Evolutionary conservation across 2,329 filamentous ascomycete species (phyloP), one percentile per base, ranked within the genome.

Genomic region (Xylariaceae sp.): DNA sequence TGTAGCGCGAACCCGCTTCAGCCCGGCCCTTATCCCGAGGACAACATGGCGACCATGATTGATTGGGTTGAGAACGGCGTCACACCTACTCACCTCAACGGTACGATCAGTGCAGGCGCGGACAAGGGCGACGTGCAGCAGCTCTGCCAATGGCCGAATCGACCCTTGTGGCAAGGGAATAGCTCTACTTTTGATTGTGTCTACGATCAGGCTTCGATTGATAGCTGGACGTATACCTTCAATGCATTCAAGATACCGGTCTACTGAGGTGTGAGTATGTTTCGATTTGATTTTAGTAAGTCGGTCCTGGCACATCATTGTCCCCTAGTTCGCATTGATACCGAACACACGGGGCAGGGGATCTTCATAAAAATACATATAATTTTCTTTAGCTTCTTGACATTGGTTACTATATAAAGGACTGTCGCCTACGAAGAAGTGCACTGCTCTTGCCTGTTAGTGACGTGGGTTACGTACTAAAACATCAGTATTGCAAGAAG

Each of bases 31-130:
- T 74, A 66, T 54, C 72, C 70, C 0, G 72, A 80, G 50, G 80
- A 80, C 4, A 82, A 87, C 34, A 80, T 86, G 62, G 79, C 82
- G 2, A 86, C 82, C 2, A 80, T 82, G 16, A 86, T 88, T 58
- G 80, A 87, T 57, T 86, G 74, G 56, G 69, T 88, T 10, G 77
- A 76, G 52, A 86, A 85, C 50, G 84, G 62, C 14, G 51, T 64
- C 20, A 55, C 52, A 48, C 68, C 67, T 1, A 36, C 40, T 5
- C 59, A 58, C 2, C 62, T 71, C n/a, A 70, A 71, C 51, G 65
- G 65, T 10, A 69, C 67, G 8, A 56, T 64, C 10, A 50, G 56
- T 5, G 58, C 56, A 1, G 65, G 64, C 6, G 44, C 49, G 8
- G 53, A 64, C 40, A 42, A 46, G 14, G 64, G 66, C 27, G 56